These are phyloP conservation scores for Calonectria honghensis DNA, from an alignment of 2,329 filamentous ascomycete species.

Conservation along the genomic window DNA sequence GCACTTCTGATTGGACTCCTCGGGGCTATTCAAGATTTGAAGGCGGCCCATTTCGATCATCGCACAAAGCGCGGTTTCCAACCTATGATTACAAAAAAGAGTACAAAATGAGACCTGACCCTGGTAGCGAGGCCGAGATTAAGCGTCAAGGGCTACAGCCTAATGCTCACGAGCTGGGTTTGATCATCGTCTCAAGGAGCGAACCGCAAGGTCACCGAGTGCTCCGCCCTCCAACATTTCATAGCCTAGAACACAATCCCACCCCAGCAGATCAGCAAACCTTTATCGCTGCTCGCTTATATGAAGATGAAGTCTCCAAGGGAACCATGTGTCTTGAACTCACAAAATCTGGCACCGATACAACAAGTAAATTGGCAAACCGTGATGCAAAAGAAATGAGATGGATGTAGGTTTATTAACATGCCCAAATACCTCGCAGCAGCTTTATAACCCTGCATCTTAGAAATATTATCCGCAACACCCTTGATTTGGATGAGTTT, in stretches of 20 bases:
- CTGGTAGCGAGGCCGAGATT: neutral
- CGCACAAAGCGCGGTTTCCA: neutral
- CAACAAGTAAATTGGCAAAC: neutral
- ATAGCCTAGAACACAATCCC: slow-evolving; percentile 1
- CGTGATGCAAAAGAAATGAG: neutral
- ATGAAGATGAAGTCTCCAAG: slow-evolving; percentile 6
- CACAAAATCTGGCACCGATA: neutral
- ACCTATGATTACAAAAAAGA: neutral
- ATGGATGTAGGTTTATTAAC: slow-evolving; percentile 3
- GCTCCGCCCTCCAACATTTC: slow-evolving; percentile 1
- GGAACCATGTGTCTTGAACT: slow-evolving; percentile 19
- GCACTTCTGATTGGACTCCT: neutral
- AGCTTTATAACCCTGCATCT: neutral
- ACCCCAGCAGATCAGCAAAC: neutral
- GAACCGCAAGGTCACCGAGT: neutral
- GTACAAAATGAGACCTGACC: neutral
- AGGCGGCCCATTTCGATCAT: neutral
- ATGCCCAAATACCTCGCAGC: too few relatives aligned
- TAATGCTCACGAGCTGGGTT: neutral
- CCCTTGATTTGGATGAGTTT: slow-evolving; percentile 3
- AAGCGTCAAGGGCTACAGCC: neutral
- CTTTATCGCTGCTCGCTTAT: slow-evolving; percentile 11
- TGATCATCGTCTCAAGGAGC: slow-evolving; percentile 3
- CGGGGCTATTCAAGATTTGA: neutral
- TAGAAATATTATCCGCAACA: slow-evolving; percentile 8